Evolutionary conservation across 73 alveolate genomes (phyloP), one percentile per base, ranked within the genome.

Genomic region (Uronychia setigera): DNA sequence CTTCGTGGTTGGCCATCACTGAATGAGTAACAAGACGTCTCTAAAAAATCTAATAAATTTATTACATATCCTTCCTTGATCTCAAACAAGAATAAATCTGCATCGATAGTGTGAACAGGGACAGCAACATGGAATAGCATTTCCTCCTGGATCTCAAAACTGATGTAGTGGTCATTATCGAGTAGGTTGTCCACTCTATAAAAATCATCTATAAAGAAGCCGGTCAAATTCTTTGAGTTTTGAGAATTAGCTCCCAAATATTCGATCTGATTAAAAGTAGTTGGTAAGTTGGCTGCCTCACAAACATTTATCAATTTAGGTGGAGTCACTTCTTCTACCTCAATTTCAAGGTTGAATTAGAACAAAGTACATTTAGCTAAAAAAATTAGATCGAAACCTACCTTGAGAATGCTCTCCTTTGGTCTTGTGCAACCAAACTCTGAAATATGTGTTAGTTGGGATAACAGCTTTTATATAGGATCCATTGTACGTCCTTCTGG

Each of bases 391-490:
- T 19, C 5, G 19, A 46, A 19, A 19, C 5, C n/a, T 46, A 46
- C 67, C 67, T 46, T 46, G 5, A 11, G 67, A 46, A 19, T 46
- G 67, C 67, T 46, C 67, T 46, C 67, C 67, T 19, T 46, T 5
- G 67, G 67, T 46, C 19, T 46, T 46, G 67, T 46, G 67, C 67
- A 46, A 19, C 67, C 67, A 46, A 46, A 46, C 67, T 46, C 67
- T 46, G 19, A 46, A 46, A 46, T 46, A 46, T 5, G 67, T 46
- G 67, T 46, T 46, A 19, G 67, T 11, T 5, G 67, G 67, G 67
- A 46, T 46, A 5, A 11, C n/a, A 46, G 67, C 67, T 19, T 46
- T 46, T 19, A 46, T 11, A 46, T 46, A 46, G 67, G 67, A 5
- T 19, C 67, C 67, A 46, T 46, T 46, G 67, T 11, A 46, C n/a